A percentile compares a stretch with the other conserved stretches of the same genome.
Conservation (phyloP, 495 filamentous ascomycete genomes). For the Jackrogersella multiformis region DNA sequence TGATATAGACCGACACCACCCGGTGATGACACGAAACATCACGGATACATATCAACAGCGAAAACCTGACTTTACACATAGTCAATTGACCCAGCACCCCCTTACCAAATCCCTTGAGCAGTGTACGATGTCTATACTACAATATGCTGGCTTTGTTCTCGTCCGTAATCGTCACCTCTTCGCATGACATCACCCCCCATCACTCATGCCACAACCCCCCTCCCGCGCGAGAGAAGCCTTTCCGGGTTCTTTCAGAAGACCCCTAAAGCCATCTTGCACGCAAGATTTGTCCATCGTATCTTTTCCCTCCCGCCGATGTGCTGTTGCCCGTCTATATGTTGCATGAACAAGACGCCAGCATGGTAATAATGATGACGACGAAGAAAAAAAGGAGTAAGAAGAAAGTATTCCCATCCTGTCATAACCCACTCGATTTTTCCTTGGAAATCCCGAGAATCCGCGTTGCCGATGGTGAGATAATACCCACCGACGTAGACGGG, state of each 20-base stretch:
- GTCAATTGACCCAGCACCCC: slow-evolving; percentile 30
- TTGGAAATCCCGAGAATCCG: background rate
- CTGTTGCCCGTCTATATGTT: slow-evolving; percentile 19
- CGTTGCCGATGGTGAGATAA: background rate
- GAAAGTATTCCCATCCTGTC: slow-evolving; percentile 12
- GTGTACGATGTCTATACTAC: slow-evolving; percentile 31
- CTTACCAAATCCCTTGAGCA: slow-evolving; percentile 15
- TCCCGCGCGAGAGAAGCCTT: slow-evolving; percentile 7
- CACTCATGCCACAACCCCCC: slow-evolving; percentile 9
- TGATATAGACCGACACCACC: background rate
- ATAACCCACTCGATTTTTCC: background rate
- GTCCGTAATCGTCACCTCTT: slow-evolving; percentile 39
- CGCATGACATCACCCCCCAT: slow-evolving; percentile 23
- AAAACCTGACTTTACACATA: slow-evolving; percentile 15
- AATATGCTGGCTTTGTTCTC: slow-evolving; percentile 24
- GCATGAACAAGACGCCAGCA: slow-evolving; percentile 13
- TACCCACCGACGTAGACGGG: background rate
- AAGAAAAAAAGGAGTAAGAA: slow-evolving; percentile 18
- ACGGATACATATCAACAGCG: background rate
- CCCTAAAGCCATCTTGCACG: slow-evolving; percentile 27
- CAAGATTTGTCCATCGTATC: slow-evolving; percentile 15
- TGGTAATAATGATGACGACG: background rate
- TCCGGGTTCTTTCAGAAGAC: slow-evolving; percentile 11
- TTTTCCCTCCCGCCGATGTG: slow-evolving; percentile 16
- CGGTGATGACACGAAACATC: background rate